Base-by-base conservation (phyloP, 2,329 filamentous ascomycete genomes). In the Cryphonectria carpinicola region DNA sequence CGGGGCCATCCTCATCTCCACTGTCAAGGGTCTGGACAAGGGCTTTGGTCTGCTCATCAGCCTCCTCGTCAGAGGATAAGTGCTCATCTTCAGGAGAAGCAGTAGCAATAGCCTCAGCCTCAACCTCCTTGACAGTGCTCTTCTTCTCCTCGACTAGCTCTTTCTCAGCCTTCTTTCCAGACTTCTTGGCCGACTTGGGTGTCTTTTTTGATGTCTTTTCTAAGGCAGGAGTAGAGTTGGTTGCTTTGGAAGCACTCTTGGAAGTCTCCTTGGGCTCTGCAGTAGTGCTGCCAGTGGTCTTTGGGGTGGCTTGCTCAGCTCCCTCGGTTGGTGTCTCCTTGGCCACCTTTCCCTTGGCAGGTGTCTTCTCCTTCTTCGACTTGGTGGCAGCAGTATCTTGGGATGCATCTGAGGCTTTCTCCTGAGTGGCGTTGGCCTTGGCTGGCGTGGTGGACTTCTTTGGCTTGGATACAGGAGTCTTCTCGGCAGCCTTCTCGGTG, bases 111-210 rank as follows among this genome's bases (percentile, higher is more conserved):
- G 71, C 58, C 25, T 65, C 62, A 25, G 71, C 58, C 35, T 64
- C 56, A 19, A 32, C 67, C 28, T 58, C 64, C 10, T 65, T 43
- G 28, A 39, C 87, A n/a, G 79, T 79, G 72, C 85, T 86, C 52
- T 84, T 86, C 43, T 77, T 86, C 43, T 77, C 73, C 67, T 78
- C 77, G 32, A 73, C 67, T 41, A 79, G 78, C 70, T 79, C 81
- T 68, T 72, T 52, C 22, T 65, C 65, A 76, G 74, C 67, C 58
- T 71, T 69, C 63, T 69, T 69, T 17, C 2, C 67, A 1, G 56
- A n/a, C 56, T 72, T 72, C 61, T 70, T 68, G 3, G 68, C 49
- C 22, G 71, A 67, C 41, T 67, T 67, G 66, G 56, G 54, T 19
- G 66, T 49, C 56, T 67, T 67, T 25, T 13, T 61, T 11, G 49